phyloP scores from a whole-genome alignment of 2,329 filamentous ascomycete genomes.

The Whalleya microplaca region DNA sequence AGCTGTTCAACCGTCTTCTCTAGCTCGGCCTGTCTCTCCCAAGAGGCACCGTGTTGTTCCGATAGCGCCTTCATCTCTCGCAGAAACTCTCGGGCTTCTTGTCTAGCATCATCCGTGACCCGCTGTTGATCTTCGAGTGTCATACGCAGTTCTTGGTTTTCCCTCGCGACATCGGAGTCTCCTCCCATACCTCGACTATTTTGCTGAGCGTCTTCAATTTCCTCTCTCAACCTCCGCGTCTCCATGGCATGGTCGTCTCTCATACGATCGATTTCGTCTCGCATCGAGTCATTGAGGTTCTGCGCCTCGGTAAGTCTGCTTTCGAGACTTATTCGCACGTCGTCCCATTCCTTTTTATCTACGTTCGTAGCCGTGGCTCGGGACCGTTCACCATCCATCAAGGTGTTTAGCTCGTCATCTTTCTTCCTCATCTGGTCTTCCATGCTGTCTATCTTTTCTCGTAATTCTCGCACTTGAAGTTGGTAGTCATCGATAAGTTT shows the following conservation, averaged over 20 bases:
- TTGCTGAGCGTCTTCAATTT: constrained; percentile 60
- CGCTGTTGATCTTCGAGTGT: constrained; percentile 75
- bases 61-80: constrained; percentile 89
- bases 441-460: constrained; percentile 72
- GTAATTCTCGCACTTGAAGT: constrained; percentile 73
- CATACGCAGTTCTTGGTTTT: constrained; percentile 70
- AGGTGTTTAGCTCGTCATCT: constrained; percentile 68
- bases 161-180: constrained; percentile 62
- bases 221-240: constrained; percentile 64
- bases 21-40: constrained; percentile 81
- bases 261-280: constrained; percentile 76
- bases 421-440: constrained; percentile 72
- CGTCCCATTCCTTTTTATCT: constrained; percentile 74
- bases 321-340: constrained; percentile 70
- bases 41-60: constrained; percentile 74
- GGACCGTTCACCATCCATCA: constrained; percentile 63
- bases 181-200: constrained; percentile 33
- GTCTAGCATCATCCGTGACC: constrained; percentile 83
- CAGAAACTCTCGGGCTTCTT: constrained; percentile 81
- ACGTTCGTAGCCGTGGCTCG: constrained; percentile 54
- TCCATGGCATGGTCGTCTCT: constrained; percentile 69
- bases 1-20: constrained; percentile 74
- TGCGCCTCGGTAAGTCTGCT: constrained; percentile 74
- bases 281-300: constrained; percentile 76
- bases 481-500: constrained; percentile 81